Percentiles rank a stretch among this genome's conserved stretches.
These are phyloP conservation scores for Lentinula detonsa DNA, from an alignment of 768 basidiomycete genomes.

Conservation along the genomic window DNA sequence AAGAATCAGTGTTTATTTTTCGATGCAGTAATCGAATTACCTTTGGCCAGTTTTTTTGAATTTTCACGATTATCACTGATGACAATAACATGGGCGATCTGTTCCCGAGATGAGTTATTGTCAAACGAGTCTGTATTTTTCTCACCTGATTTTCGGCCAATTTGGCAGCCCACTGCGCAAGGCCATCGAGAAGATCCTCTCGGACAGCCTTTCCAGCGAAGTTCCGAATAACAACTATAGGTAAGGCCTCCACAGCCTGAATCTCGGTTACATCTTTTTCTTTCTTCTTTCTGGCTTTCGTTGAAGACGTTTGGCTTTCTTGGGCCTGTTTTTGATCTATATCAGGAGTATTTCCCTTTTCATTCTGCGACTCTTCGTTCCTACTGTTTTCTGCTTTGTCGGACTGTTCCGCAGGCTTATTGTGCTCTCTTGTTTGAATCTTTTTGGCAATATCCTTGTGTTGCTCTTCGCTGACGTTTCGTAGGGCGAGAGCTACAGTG, in stretches of 20 bases:
- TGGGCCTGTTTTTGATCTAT: slow-evolving; percentile 85
- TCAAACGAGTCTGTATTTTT: not conserved
- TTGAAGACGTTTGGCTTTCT: slow-evolving; percentile 17
- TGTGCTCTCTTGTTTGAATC: slow-evolving; percentile 28
- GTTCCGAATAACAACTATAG: slow-evolving; percentile 83
- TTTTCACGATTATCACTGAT: slow-evolving; percentile 89
- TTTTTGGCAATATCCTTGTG: slow-evolving; percentile 34
- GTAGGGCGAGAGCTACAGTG: slow-evolving; percentile 68
- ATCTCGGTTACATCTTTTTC: slow-evolving; percentile 35
- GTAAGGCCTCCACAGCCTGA: slow-evolving; percentile 56
- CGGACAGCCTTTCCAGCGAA: slow-evolving; percentile 53
- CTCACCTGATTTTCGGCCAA: slow-evolving; percentile 76
- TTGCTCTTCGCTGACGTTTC: slow-evolving; percentile 51
- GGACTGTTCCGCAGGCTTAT: not conserved
- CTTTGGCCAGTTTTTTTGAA: slow-evolving; percentile 76
- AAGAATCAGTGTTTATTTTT: not conserved
- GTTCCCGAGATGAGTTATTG: not conserved
- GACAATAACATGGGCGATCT: slow-evolving; percentile 91
- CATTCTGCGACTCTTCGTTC: slow-evolving; percentile 23
- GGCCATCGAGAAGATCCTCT: slow-evolving; percentile 60
- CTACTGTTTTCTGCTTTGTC: slow-evolving; percentile 22
- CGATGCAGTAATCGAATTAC: slow-evolving; percentile 25
- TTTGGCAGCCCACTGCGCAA: slow-evolving; percentile 81
- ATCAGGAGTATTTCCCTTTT: slow-evolving; percentile 50
- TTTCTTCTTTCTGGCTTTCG: slow-evolving; percentile 1